phyloP scores from a whole-genome alignment of 495 filamentous ascomycete genomes.

The Filosporella fistucella region DNA sequence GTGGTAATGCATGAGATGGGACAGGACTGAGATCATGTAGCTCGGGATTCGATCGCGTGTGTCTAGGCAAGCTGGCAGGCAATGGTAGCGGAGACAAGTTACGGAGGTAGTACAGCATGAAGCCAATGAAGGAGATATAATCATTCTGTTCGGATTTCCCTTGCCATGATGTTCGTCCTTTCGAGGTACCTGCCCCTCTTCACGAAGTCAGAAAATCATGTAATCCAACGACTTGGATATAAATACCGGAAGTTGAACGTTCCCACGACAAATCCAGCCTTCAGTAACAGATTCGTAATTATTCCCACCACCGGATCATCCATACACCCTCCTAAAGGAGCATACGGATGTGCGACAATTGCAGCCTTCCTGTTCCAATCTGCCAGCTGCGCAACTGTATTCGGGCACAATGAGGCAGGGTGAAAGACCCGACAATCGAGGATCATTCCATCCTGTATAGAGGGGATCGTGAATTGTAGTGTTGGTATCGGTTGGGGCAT shows the following conservation, averaged over 20 bases:
- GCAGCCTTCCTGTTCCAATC: conserved; percentile 56
- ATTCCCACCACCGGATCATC: conserved; percentile 74
- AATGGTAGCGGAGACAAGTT: conserved; percentile 26
- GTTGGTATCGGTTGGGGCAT: conserved; percentile 50
- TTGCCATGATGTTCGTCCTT: conserved; percentile 79
- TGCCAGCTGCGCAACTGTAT: conserved; percentile 21
- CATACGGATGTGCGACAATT: conserved; percentile 88
- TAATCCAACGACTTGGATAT: too few species aligned
- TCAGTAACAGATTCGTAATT: conserved; percentile 57
- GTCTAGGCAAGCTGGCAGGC: conserved; percentile 1
- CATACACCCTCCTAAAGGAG: conserved; percentile 77
- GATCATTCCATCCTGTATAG: conserved; percentile 67
- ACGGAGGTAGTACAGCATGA: conserved; percentile 68
- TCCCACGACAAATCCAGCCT: conserved; percentile 66
- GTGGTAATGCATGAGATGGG: conserved; percentile 18
- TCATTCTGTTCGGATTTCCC: conserved; percentile 74
- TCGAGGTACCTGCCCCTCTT: conserved; percentile 84
- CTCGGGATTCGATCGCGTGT: conserved; percentile 9
- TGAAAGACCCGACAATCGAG: conserved; percentile 83
- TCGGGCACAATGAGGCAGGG: conserved; percentile 39
- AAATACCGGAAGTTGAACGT: conserved; percentile 91
- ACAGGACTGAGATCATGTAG: conserved; percentile 16
- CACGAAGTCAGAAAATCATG: background rate
- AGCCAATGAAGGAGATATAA: conserved; percentile 74
- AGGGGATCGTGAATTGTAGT: conserved; percentile 76